Percentiles rank a stretch among this genome's conserved stretches.
Evolutionary conservation across 2,329 filamentous ascomycete genomes (phyloP).

Genomic region (Karstenula rhodostoma): DNA sequence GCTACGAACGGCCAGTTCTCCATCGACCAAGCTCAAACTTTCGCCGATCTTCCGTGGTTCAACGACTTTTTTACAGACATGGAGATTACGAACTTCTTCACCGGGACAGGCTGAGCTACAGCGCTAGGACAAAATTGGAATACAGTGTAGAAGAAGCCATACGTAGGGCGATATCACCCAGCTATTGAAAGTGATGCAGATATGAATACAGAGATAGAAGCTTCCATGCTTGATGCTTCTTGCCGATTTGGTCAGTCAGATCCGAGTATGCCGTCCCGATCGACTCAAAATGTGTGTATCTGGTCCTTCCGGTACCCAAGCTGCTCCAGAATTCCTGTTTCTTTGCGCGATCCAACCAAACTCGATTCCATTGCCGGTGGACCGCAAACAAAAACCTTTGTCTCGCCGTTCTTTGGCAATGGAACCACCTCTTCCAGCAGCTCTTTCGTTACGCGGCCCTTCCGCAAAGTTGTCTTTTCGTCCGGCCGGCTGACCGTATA

Average conservation of each 20-base stretch:
- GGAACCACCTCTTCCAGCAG: conserved; percentile 62
- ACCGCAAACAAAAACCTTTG: conserved; percentile 74
- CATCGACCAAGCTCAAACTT: conserved; percentile 3
- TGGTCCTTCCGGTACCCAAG: conserved; percentile 67
- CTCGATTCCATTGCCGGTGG: conserved; percentile 72
- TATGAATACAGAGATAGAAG: not conserved
- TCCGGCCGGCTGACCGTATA: conserved; percentile 65
- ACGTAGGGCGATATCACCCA: no score
- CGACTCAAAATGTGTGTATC: conserved; percentile 64
- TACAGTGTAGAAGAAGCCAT: not conserved
- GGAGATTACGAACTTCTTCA: conserved; percentile 7
- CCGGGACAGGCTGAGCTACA: not conserved
- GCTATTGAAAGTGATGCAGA: not conserved
- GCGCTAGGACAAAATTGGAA: not conserved
- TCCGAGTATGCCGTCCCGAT: not conserved
- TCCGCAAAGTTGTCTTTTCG: conserved; percentile 54
- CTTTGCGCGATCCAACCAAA: conserved; percentile 54
- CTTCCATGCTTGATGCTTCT: not conserved
- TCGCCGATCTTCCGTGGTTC: conserved; percentile 9
- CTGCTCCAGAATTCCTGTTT: conserved; percentile 62
- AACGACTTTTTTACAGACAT: conserved; percentile 9
- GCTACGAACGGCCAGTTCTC: not conserved
- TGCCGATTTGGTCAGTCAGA: no score
- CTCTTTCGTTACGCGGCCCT: conserved; percentile 66
- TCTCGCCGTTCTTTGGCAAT: conserved; percentile 49